Conservation (phyloP, 2,329 filamentous ascomycete genomes). For the Dactylellina sp. region DNA sequence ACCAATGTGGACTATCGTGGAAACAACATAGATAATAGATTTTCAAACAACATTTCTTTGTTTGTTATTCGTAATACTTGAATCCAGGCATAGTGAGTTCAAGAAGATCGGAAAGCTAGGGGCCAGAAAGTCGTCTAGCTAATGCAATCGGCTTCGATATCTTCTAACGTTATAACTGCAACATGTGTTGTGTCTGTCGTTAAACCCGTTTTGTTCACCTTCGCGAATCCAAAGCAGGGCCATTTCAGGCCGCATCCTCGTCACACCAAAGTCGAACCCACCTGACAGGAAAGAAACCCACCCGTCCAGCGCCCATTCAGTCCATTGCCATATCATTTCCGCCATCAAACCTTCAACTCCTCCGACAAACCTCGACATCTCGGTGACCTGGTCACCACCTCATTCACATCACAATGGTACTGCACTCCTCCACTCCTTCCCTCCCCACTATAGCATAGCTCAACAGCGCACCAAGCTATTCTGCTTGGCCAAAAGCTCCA, state of each 20-base stretch:
- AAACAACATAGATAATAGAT: background rate
- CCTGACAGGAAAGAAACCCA: background rate
- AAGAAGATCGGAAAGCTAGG: too few species aligned
- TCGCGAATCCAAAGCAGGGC: constrained; percentile 20
- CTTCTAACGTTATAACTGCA: too few species aligned
- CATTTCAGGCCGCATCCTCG: constrained; percentile 6
- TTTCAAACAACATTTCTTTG: too few species aligned
- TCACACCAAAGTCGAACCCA: background rate
- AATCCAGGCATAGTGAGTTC: too few species aligned
- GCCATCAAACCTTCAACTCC: background rate
- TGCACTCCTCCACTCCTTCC: background rate
- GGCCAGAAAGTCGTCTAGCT: too few species aligned
- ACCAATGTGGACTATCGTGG: constrained; percentile 1
- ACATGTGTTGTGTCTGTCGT: constrained; percentile 10
- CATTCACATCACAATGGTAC: constrained; percentile 3
- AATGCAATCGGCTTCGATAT: too few species aligned
- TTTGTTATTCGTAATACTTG: too few species aligned
- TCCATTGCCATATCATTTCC: background rate
- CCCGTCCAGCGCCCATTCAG: background rate
- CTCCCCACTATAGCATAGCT: background rate
- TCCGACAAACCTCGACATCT: too few species aligned
- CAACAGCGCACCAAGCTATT: too few species aligned
- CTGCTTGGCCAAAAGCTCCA: background rate
- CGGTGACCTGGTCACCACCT: constrained; percentile 7
- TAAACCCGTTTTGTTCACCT: background rate